Evolutionary conservation across 768 basidiomycete species (phyloP).

Genomic region (Leccinum truebloodii): DNA sequence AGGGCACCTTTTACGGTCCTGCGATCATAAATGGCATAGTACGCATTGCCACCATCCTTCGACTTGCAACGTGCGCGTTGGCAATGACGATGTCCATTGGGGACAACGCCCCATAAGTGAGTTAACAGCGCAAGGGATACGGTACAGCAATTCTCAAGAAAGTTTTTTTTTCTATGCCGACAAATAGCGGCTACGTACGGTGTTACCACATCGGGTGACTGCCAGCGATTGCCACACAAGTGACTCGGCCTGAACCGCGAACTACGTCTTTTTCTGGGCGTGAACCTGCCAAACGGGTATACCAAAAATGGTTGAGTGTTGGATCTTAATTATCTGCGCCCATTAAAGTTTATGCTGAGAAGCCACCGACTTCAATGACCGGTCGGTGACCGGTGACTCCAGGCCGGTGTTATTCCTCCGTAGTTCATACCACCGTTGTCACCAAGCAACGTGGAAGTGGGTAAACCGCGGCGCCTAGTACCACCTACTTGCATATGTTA

Average conservation of each 20-base stretch:
- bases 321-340: slow-evolving; percentile 4
- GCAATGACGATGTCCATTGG: neutral
- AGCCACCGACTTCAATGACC: slow-evolving; percentile 2
- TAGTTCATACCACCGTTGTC: slow-evolving; percentile 19
- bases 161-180: slow-evolving; percentile 17
- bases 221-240: neutral
- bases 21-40: neutral
- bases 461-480: neutral
- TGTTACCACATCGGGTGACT: slow-evolving; percentile 17
- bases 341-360: neutral
- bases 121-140: slow-evolving; percentile 20
- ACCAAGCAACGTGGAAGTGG: slow-evolving; percentile 2
- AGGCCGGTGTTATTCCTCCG: slow-evolving; percentile 10
- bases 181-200: slow-evolving; percentile 24
- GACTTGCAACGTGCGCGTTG: slow-evolving; percentile 2
- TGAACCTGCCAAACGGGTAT: slow-evolving; percentile 2
- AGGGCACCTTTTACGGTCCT: neutral
- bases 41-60: neutral
- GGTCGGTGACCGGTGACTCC: slow-evolving; percentile 3
- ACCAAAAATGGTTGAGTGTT: slow-evolving; percentile 3
- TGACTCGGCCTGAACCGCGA: slow-evolving; percentile 5
- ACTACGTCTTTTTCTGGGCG: neutral
- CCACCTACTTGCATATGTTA: slow-evolving; percentile 12
- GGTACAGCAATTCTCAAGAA: slow-evolving; percentile 23
- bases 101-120: slow-evolving; percentile 20